Conservation (phyloP, 2,329 filamentous ascomycete genomes). For the Colletotrichum liriopes region DNA sequence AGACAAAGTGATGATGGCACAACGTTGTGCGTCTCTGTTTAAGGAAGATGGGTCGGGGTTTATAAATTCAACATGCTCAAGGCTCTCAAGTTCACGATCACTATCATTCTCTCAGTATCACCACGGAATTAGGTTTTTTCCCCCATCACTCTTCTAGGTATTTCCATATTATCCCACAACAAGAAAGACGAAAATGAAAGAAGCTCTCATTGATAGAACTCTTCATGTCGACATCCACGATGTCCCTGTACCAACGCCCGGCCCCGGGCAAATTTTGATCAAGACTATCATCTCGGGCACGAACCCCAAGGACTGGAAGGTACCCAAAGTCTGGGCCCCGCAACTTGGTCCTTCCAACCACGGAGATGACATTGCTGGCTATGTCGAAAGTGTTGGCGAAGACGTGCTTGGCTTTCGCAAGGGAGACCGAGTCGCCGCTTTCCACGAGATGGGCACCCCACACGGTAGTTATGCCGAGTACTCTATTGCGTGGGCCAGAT, state of each 20-base stretch:
- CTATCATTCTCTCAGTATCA: too few relatives aligned
- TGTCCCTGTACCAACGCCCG: slow-evolving; percentile 32
- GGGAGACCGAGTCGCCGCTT: slow-evolving; percentile 62
- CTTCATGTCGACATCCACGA: slow-evolving; percentile 14
- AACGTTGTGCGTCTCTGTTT: too few relatives aligned
- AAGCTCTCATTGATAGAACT: slow-evolving; percentile 7
- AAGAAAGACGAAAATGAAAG: not conserved
- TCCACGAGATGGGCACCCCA: slow-evolving; percentile 65
- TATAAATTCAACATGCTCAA: too few relatives aligned
- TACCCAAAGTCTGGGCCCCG: not conserved
- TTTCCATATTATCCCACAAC: too few relatives aligned
- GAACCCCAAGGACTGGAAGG: slow-evolving; percentile 49
- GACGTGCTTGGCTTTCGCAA: slow-evolving; percentile 43
- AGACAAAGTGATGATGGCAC: too few relatives aligned
- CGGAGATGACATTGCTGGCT: slow-evolving; percentile 46
- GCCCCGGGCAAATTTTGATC: slow-evolving; percentile 41
- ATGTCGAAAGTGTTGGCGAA: slow-evolving; percentile 42
- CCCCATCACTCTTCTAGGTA: too few relatives aligned
- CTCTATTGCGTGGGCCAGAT: slow-evolving; percentile 55
- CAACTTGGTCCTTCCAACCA: slow-evolving; percentile 28
- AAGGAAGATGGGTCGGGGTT: too few relatives aligned
- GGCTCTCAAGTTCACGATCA: too few relatives aligned
- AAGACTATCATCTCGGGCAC: slow-evolving; percentile 37
- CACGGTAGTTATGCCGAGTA: slow-evolving; percentile 63
- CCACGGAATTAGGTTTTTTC: too few relatives aligned